Conservation (phyloP, 352 stramenopile species). For the Globisporangium lucens region DNA sequence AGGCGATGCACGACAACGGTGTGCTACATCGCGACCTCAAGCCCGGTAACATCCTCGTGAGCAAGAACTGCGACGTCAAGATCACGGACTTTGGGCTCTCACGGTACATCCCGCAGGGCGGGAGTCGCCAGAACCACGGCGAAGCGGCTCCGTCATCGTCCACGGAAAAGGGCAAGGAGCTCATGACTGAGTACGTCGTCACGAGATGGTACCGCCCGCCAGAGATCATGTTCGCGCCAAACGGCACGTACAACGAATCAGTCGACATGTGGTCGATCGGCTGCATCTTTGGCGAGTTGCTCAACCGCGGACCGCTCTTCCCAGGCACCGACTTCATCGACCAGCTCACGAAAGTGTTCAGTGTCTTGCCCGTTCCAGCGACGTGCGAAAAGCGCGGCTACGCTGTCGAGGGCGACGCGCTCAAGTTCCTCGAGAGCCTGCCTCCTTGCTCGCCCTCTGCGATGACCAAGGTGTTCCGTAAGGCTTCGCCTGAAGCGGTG, state of each 20-base stretch:
- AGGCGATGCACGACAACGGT: conserved; percentile 92
- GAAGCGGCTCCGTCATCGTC: conserved; percentile 15
- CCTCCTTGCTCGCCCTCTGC: conserved; percentile 68
- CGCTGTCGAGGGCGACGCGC: conserved; percentile 64
- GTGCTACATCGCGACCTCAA: conserved; percentile 89
- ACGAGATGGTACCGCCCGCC: conserved; percentile 90
- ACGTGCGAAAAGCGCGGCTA: conserved; percentile 69
- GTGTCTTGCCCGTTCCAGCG: conserved; percentile 62
- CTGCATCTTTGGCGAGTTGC: conserved; percentile 93
- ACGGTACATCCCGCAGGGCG: conserved; percentile 55
- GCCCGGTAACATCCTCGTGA: conserved; percentile 83
- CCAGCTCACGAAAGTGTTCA: conserved; percentile 75
- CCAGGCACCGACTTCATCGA: conserved; percentile 79
- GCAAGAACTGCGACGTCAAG: conserved; percentile 83
- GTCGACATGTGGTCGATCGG: conserved; percentile 88
- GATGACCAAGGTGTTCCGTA: conserved; percentile 64
- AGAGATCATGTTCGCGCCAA: conserved; percentile 85
- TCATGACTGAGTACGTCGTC: conserved; percentile 90
- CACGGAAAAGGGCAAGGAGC: conserved; percentile 49
- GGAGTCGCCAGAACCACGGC: conserved; percentile 10
- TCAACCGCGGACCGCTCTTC: conserved; percentile 76
- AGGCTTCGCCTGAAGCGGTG: conserved; percentile 63
- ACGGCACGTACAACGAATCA: conserved; percentile 69
- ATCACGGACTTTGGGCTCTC: conserved; percentile 85
- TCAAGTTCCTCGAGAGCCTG: conserved; percentile 74